Evolutionary conservation across 176 grass and related monocot genomes (phyloP).

Genomic region (Panicum miliaceum): DNA sequence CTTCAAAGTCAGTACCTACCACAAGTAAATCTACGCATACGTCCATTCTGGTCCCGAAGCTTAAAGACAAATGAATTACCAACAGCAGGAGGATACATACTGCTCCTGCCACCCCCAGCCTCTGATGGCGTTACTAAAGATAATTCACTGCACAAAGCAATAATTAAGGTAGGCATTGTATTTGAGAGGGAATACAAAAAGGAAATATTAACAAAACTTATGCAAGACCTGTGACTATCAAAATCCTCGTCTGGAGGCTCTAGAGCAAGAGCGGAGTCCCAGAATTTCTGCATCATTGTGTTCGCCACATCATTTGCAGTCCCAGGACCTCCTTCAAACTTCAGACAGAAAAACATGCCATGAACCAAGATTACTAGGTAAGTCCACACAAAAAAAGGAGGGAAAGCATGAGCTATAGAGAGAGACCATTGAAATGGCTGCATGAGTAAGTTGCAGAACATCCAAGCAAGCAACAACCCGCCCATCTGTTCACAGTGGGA

Average conservation of each 20-base stretch:
- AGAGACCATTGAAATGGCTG: conserved; percentile 89
- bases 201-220: conserved; percentile 55
- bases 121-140: conserved; percentile 81
- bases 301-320: conserved; percentile 76
- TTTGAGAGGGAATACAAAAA: neutral
- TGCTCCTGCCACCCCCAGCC: conserved; percentile 56
- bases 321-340: conserved; percentile 80
- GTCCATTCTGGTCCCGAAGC: conserved; percentile 71
- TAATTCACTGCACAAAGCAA: conserved; percentile 62
- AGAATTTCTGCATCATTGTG: conserved; percentile 92
- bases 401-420: neutral
- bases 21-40: conserved; percentile 88
- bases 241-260: conserved; percentile 71
- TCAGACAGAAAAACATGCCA: conserved; percentile 31
- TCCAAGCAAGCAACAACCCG: conserved; percentile 87
- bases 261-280: conserved; percentile 93
- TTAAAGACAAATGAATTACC: conserved; percentile 85
- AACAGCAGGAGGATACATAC: conserved; percentile 65
- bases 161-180: conserved; percentile 20
- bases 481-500: conserved; percentile 53
- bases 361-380: conserved; percentile 13
- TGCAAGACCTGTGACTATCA: conserved; percentile 82
- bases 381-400: neutral
- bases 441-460: conserved; percentile 97
- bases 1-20: conserved; percentile 57